Evolutionary conservation across 257 asterid genomes (phyloP), one percentile per base, ranked within the genome.

Genomic region (Verbascum thapsus): DNA sequence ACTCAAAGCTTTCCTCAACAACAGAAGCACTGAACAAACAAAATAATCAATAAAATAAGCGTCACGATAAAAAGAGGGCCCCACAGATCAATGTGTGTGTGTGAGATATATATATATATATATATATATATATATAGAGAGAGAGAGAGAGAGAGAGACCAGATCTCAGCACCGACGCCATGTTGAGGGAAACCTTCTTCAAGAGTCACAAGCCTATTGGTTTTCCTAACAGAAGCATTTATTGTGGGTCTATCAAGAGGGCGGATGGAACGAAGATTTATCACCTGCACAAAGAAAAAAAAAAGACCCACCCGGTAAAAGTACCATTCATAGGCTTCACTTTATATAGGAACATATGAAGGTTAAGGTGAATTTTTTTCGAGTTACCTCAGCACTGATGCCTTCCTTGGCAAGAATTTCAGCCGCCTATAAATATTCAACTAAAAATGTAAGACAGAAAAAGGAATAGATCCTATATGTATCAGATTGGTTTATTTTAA

Each of bases 121-220:
- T n/a, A n/a, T n/a, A n/a, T n/a, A n/a, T n/a, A n/a, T 19, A 34
- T 15, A 4, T 16, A 20, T 56, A 12, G 38, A 22, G 59, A 2
- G 15, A 1, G 30, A 23, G 63, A 55, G 58, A 34, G 17, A 39
- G 49, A 38, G 45, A 49, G 12, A 3, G 19, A 85, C n/a, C n/a
- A n/a, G 73, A 87, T 90, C 80, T 90, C 97, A 61, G 97, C 96
- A 39, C 95, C 92, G 42, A 91, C 86, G 1, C 95, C 96, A 34
- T 91, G 96, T 58, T 85, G 98, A 49, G 98, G 90, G 66, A 88
- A 81, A 47, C 91, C 98, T 81, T 91, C 98, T 78, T 91, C 95
- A 8, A 84, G 81, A 16, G 95, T 88, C 45, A 91, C 89, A 26
- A 91, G 85, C 81, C 94, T 82, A 69, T 67, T 84, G 11, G 98